Base-by-base conservation (phyloP, 768 basidiomycete species). In the Ramaria rubella region DNA sequence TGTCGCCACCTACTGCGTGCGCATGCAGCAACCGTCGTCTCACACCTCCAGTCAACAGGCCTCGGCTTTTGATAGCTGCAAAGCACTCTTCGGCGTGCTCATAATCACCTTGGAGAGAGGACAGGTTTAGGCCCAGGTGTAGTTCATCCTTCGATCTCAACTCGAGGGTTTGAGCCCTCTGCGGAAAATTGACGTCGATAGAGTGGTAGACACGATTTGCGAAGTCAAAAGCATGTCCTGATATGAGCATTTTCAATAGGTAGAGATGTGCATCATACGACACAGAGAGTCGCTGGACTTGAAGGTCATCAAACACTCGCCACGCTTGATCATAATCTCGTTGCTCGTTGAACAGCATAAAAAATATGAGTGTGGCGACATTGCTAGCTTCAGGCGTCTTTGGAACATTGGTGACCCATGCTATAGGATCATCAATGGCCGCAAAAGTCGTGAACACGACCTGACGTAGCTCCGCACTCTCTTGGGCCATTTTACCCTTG, bases 11-110 rank as follows among this genome's bases (percentile, higher is more conserved):
- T 29, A 74, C 69, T 4, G 84, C 83, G 63, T 82, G 75, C 0
- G 78, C 75, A 58, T 81, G 79, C 65, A 91, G 70, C 26, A 82
- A 63, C 69, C 76, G 71, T n/a, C 73, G 71, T 40, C 71, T 69
- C 48, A 75, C 73, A 15, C 60, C 60, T 2, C 59, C 24, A 0
- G 60, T 58, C 34, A 62, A 65, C 65, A 68, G 65, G 3, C 66
- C 62, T 19, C 62, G 64, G 11, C 67, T 64, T 9, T 61, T 40
- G 44, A 83, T 66, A 9, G 59, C 60, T 38, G 68, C 56, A 61
- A 74, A 85, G 60, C 72, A 76, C 21, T 68, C 61, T 52, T 82
- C 69, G 1, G 81, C 75, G 5, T 69, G 69, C 24, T 63, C 62
- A 17, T 69, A 61, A 58, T 85, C 70, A 27, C 85, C 86, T 55